Evolutionary conservation across 257 asterid genomes (phyloP), one percentile per base, ranked within the genome.

Genomic region (Plantago major): DNA sequence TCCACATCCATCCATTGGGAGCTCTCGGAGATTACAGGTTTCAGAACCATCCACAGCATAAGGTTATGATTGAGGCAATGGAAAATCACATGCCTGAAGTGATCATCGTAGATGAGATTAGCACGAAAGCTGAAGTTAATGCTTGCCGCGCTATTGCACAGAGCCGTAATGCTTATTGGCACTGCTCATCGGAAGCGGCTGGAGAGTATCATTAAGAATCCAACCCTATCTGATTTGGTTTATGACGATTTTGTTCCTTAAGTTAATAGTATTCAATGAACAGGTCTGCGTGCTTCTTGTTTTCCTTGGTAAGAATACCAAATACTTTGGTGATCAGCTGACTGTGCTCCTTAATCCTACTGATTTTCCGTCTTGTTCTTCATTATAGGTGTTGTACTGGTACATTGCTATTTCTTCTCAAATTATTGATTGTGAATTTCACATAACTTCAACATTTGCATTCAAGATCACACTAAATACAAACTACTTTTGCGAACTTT

Each of bases 41-140:
- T 65, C 79, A 15, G 68, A 85, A 60, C 91, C 90, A 10, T 78
- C 82, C 46, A 67, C 88, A 83, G 79, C 84, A 85, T 62, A 69
- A 78, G 43, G 82, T 85, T 56, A 88, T 88, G 96, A 78, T 81
- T 68, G 96, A 88, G 78, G 96, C 95, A 62, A 84, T 85, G 70
- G 90, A 88, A 73, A 88, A 85, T 71, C 95, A 88, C 81, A 88
- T 83, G 95, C 96, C 96, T 26, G 85, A 88, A 81, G 95, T 88
- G 71, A 88, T 85, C 59, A 76, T 88, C 63, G 74, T 85, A 49
- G 95, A 88, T 67, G 96, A 85, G 81, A 85, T 88, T 65, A 81
- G 96, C 51, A 83, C 92, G 44, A 82, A 78, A 69, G 82, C 85
- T 65, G 96, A 88, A 70, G 95, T 85, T 67, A 78, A 72, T 53